Evolutionary conservation across 2,329 filamentous ascomycete species (phyloP).

Genomic region (Akanthomyces lecanii): DNA sequence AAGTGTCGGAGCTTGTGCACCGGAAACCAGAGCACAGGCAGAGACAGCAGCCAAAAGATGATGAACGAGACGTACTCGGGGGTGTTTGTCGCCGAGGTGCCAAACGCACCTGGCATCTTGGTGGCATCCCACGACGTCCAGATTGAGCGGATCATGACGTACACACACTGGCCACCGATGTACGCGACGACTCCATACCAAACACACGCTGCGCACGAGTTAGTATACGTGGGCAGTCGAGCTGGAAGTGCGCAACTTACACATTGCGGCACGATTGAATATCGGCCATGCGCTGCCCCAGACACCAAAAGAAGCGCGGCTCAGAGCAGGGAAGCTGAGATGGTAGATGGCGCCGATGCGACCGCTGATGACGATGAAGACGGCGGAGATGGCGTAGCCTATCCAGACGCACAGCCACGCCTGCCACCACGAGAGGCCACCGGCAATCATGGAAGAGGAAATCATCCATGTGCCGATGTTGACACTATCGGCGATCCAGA

Average conservation of each 20-base stretch:
- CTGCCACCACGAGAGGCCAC: constrained; percentile 85
- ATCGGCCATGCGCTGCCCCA: constrained; percentile 89
- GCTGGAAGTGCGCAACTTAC: constrained; percentile 28
- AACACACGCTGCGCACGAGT: constrained; percentile 55
- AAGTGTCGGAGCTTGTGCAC: constrained; percentile 85
- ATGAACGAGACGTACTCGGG: constrained; percentile 77
- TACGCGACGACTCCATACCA: constrained; percentile 86
- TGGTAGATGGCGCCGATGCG: constrained; percentile 85
- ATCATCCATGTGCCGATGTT: constrained; percentile 97
- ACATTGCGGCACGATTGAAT: constrained; percentile 81
- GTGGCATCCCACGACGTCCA: constrained; percentile 64
- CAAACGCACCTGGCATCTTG: constrained; percentile 64
- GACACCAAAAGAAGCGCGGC: constrained; percentile 76
- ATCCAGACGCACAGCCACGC: constrained; percentile 85
- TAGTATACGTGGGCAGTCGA: not conserved
- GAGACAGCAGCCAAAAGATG: constrained; percentile 75
- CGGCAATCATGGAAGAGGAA: constrained; percentile 73
- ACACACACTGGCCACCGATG: constrained; percentile 81
- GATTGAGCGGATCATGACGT: constrained; percentile 82
- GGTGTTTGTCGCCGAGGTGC: constrained; percentile 65
- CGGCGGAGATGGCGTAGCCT: constrained; percentile 72
- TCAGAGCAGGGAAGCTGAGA: constrained; percentile 81
- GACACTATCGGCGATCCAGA: constrained; percentile 82
- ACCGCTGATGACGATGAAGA: constrained; percentile 73
- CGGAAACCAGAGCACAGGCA: constrained; percentile 85